Conservation (phyloP, 129 eudicot genomes). For the Oenanthe sinensis region DNA sequence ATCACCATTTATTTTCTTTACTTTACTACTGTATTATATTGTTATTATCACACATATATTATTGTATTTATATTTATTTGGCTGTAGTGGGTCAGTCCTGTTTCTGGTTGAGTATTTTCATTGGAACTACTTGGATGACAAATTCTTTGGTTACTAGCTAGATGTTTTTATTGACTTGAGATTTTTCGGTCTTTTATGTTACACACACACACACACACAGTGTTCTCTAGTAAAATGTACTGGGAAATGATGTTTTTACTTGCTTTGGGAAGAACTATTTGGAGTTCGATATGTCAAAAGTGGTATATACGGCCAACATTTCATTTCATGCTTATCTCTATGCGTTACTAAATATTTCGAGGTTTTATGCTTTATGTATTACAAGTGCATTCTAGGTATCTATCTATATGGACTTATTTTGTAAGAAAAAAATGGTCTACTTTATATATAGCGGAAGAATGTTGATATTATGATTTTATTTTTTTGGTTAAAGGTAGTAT, state of each 20-base stretch:
- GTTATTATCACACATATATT: not conserved
- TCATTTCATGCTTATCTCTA: not conserved
- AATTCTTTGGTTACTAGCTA: not conserved
- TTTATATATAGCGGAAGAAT: not conserved
- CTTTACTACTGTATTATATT: not conserved
- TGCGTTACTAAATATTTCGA: not conserved
- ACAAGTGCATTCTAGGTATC: not conserved
- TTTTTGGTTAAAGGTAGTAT: not conserved
- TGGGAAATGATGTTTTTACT: not conserved
- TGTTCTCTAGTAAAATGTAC: not conserved
- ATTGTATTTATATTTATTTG: not conserved
- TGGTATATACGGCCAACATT: not conserved
- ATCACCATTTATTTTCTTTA: not conserved
- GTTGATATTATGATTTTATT: not conserved
- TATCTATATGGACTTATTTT: not conserved
- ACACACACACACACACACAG: not conserved
- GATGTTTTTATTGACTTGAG: not conserved
- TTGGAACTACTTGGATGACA: not conserved
- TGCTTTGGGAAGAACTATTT: not conserved
- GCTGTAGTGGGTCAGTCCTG: not conserved
- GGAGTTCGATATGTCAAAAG: not conserved
- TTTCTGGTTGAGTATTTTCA: constrained; percentile 3
- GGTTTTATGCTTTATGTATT: not conserved
- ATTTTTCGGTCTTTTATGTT: not conserved
- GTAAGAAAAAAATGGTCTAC: not conserved